Base-by-base conservation (phyloP, 768 basidiomycete genomes). In the Cystofilobasidium bisporidii region DNA sequence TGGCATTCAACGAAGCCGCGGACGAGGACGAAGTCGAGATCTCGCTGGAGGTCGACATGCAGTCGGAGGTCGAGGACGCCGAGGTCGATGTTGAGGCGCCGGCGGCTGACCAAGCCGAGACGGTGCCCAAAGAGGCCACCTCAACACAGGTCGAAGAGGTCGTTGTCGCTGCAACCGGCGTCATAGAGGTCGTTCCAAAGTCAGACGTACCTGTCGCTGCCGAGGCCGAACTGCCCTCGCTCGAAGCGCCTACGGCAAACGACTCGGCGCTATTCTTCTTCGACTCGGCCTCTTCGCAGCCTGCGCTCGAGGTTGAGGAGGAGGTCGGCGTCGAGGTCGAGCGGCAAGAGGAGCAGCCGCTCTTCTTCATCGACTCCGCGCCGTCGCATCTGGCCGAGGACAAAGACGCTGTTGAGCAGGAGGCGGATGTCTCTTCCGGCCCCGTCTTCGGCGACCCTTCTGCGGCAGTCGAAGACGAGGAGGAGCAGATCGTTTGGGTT, bases 401-500 rank as follows among this genome's bases (percentile, higher is more conserved):
- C 5, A n/a, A n/a, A n/a, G n/a, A n/a, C n/a, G n/a, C n/a, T n/a
- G 60, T 20, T n/a, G 58, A 36, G 17, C 3, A 8, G 10, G 32
- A 38, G 24, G 57, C 9, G 10, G 33, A 15, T n/a, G 58, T 3
- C 26, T 12, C 56, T 2, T 11, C 30, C 33, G 61, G 65, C 10
- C 26, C 59, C 22, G 61, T 68, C 40, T 60, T 68, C 32, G 66
- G 66, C 12, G 64, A 65, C 33, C 43, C 24, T 12, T 26, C 45
- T 32, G 58, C 33, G 40, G 45, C 55, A 50, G 17, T 32, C 22
- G 56, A 60, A 2, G 57, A 57, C 14, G 63, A 64, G 22, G 68
- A 64, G 36, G 63, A 64, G 24, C 48, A 64, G 24, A 69, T 69
- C 26, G 68, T 64, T 33, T 69, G 41, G 38, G 41, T 43, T 3